Conservation (phyloP, 2,329 filamentous ascomycete genomes). For the Nothomitra cinnamomea region DNA sequence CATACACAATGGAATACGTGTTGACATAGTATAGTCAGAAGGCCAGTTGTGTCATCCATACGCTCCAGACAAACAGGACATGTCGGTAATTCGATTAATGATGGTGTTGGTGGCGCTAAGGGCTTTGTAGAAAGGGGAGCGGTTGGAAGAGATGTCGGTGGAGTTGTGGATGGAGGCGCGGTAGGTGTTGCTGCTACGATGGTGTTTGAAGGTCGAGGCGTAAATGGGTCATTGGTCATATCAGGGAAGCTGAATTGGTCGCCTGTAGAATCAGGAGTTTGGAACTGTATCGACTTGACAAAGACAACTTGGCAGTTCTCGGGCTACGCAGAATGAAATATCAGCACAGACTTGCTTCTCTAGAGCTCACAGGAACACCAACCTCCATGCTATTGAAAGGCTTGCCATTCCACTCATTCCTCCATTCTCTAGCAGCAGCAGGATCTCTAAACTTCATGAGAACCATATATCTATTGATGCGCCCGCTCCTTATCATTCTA, state of each 20-base stretch:
- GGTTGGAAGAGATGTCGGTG: not conserved
- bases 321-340: slow-evolving; percentile 34
- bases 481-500: slow-evolving; percentile 77
- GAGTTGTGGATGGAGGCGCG: slow-evolving; percentile 18
- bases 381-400: slow-evolving; percentile 86
- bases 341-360: not conserved
- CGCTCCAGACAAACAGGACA: slow-evolving; percentile 93
- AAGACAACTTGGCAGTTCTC: slow-evolving; percentile 93
- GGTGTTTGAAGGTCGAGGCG: slow-evolving; percentile 13
- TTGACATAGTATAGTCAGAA: slow-evolving; percentile 91
- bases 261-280: slow-evolving; percentile 35
- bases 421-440: slow-evolving; percentile 61
- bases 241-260: slow-evolving; percentile 38
- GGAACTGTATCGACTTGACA: slow-evolving; percentile 79
- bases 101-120: slow-evolving; percentile 59
- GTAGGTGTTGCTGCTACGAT: slow-evolving; percentile 15
- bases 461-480: slow-evolving; percentile 84
- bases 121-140: slow-evolving; percentile 40
- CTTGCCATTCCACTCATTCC: slow-evolving; percentile 77
- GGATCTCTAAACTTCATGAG: slow-evolving; percentile 80
- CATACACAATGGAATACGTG: slow-evolving; percentile 97
- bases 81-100: slow-evolving; percentile 78
- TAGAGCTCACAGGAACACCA: slow-evolving; percentile 15
- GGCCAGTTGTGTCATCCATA: slow-evolving; percentile 93
- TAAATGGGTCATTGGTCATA: slow-evolving; percentile 27